A percentile compares a stretch with the other conserved stretches of the same genome.
phyloP scores from a whole-genome alignment of 495 filamentous ascomycete genomes.

The Amorphotheca resinae region DNA sequence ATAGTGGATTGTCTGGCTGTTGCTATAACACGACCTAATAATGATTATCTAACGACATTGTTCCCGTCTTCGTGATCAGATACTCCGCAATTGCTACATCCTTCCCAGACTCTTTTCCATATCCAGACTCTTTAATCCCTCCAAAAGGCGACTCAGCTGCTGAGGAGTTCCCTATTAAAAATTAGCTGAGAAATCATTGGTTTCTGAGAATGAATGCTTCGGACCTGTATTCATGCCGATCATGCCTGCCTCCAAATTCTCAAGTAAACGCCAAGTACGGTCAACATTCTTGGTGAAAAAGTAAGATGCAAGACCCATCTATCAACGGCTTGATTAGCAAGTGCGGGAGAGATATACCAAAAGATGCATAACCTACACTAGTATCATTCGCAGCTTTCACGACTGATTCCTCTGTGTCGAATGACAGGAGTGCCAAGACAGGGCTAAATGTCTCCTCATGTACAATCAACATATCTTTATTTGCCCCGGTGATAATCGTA shows the following conservation, averaged over 20 bases:
- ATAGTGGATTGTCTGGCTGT: no score
- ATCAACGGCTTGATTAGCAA: no score
- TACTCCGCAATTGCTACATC: slow-evolving; percentile 61
- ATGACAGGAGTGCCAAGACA: slow-evolving; percentile 49
- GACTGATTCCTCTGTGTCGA: slow-evolving; percentile 56
- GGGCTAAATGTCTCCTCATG: slow-evolving; percentile 60
- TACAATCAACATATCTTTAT: slow-evolving; percentile 46
- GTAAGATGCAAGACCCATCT: slow-evolving; percentile 57
- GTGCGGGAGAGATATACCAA: no score
- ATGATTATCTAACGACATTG: no score
- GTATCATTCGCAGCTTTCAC: slow-evolving; percentile 48
- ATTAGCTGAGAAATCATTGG: no score
- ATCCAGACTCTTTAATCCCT: slow-evolving; percentile 63
- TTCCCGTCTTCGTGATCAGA: slow-evolving; percentile 57
- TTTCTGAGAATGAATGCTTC: slow-evolving; percentile 10
- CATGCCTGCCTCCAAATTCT: slow-evolving; percentile 64
- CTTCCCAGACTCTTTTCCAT: slow-evolving; percentile 62
- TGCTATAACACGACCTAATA: no score
- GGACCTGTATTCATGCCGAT: slow-evolving; percentile 52
- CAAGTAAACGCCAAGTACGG: slow-evolving; percentile 54
- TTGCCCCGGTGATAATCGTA: slow-evolving; percentile 49
- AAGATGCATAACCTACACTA: slow-evolving; percentile 54
- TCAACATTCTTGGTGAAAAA: slow-evolving; percentile 66
- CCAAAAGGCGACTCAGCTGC: slow-evolving; percentile 61
- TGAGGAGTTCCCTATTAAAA: slow-evolving; percentile 39